Conservation (phyloP, 495 filamentous ascomycete genomes). For the Aspergillus campestris region DNA sequence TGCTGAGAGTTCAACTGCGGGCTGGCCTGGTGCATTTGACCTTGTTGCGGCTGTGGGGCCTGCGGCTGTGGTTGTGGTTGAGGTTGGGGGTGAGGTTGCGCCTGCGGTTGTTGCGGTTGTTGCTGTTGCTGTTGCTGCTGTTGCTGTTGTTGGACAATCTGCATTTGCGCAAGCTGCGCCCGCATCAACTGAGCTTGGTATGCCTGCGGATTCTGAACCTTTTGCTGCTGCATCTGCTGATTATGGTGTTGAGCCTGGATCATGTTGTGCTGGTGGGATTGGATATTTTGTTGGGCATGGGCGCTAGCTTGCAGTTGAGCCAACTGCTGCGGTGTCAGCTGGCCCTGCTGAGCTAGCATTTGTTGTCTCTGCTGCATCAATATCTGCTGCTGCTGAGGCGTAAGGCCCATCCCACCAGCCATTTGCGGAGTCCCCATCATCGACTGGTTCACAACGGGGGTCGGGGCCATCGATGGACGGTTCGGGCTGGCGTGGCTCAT, state of each 20-base stretch:
- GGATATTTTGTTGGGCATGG: conserved; percentile 49
- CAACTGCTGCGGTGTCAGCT: conserved; percentile 39
- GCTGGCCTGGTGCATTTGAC: conserved; percentile 26
- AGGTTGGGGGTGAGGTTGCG: conserved; percentile 22
- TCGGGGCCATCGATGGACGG: conserved; percentile 49
- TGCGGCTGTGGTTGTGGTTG: conserved; percentile 26
- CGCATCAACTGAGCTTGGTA: conserved; percentile 39
- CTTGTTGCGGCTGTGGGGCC: conserved; percentile 19
- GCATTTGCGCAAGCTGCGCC: conserved; percentile 33
- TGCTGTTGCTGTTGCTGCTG: conserved; percentile 24
- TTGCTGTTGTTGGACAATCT: conserved; percentile 33
- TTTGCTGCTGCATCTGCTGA: conserved; percentile 29
- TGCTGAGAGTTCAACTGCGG: conserved; percentile 31
- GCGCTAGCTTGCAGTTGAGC: conserved; percentile 36
- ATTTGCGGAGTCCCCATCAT: conserved; percentile 40
- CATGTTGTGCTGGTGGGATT: conserved; percentile 37
- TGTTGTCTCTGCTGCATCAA: conserved; percentile 41
- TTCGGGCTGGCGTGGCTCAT: conserved; percentile 65
- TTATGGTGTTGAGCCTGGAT: conserved; percentile 29
- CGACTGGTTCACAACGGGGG: conserved; percentile 47
- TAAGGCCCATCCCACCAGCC: conserved; percentile 26
- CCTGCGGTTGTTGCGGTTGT: conserved; percentile 25
- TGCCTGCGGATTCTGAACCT: conserved; percentile 35
- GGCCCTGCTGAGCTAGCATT: conserved; percentile 40
- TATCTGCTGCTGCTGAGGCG: conserved; percentile 38